Evolutionary conservation across 2,329 filamentous ascomycete genomes (phyloP), one percentile per base, ranked within the genome.

Genomic region (Pseudonectria buxi): DNA sequence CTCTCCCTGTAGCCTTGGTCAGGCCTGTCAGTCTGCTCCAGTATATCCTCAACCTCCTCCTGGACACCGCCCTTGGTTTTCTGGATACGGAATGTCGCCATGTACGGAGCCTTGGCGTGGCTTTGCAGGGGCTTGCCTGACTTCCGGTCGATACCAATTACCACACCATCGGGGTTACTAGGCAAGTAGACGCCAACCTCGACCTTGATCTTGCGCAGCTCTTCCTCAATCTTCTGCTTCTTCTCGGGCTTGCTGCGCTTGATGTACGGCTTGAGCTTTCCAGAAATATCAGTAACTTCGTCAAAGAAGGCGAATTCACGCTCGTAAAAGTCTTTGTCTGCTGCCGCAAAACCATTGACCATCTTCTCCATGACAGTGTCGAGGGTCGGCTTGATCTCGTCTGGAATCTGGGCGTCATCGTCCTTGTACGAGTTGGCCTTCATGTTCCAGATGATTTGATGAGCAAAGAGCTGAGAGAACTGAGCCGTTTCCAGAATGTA

Each of bases 371-470:
- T 94, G 47, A 98, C 92, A 36, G 80, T 79, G 63, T 98, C 94
- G 3, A 99, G 74, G 0, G 83, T 92, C 3, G 92, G 90, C 58
- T 99, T 98, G 54, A 95, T 84, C 4, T 80, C 76, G 60, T 98
- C 92, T 14, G 92, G 89, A 44, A 94, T 76, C 51, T 83, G 78
- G 11, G 83, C 89, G 48, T 95, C 87, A 52, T 98, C 90, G 47
- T 98, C 94, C 60, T 95, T 98, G 72, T 86, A 98, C 2, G 89
- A 86, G 59, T 98, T 99, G 24, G 92, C 92, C 60, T 96, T 98
- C 83, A 99, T 98, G 59, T 98, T 99, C 92, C 94, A 99, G 56
- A 99, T 98, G 48, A 98, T 96, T 54, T 99, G 92, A 59, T 99
- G 94, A 3, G 94, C 90, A 61, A 98, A 98, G 7, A 96, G 68